These are phyloP conservation scores for Wickerhamomyces subpelliculosus DNA, from an alignment of 805 yeast genomes.

Conservation along the genomic window DNA sequence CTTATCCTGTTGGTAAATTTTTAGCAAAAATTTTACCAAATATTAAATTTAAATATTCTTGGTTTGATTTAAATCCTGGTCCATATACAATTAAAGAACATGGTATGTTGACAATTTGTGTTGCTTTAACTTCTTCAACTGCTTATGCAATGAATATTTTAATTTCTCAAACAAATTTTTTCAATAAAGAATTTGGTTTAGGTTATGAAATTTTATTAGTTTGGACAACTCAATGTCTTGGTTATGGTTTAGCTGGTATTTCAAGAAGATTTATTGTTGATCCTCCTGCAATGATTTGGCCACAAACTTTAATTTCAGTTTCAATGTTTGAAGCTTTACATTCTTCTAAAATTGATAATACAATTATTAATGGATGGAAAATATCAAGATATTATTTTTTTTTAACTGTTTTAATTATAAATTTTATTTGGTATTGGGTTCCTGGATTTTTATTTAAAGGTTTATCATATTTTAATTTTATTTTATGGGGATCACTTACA, in stretches of 20 bases:
- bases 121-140: slow-evolving; percentile 32
- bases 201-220: slow-evolving; percentile 45
- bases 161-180: slow-evolving; percentile 41
- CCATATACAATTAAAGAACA: slow-evolving; percentile 49
- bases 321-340: slow-evolving; percentile 50
- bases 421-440: slow-evolving; percentile 57
- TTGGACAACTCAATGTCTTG: slow-evolving; percentile 55
- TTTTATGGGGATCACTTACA: slow-evolving; percentile 28
- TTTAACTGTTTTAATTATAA: slow-evolving; percentile 28
- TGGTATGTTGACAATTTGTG: slow-evolving; percentile 41
- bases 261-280: slow-evolving; percentile 51
- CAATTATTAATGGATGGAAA: slow-evolving; percentile 52
- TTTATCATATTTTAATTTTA: slow-evolving; percentile 48
- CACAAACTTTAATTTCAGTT: slow-evolving; percentile 49
- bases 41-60: slow-evolving; percentile 25
- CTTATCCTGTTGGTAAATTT: slow-evolving; percentile 51
- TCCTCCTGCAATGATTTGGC: slow-evolving; percentile 61
- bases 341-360: slow-evolving; percentile 29
- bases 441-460: slow-evolving; percentile 61
- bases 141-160: slow-evolving; percentile 55
- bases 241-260: slow-evolving; percentile 61
- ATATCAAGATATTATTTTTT: slow-evolving; percentile 46
- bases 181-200: slow-evolving; percentile 34
- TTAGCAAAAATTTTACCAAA: slow-evolving; percentile 39
- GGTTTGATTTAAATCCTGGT: slow-evolving; percentile 42